Conservation (phyloP, 1,284 basidiomycete genomes). For the Puccinia hordei region DNA sequence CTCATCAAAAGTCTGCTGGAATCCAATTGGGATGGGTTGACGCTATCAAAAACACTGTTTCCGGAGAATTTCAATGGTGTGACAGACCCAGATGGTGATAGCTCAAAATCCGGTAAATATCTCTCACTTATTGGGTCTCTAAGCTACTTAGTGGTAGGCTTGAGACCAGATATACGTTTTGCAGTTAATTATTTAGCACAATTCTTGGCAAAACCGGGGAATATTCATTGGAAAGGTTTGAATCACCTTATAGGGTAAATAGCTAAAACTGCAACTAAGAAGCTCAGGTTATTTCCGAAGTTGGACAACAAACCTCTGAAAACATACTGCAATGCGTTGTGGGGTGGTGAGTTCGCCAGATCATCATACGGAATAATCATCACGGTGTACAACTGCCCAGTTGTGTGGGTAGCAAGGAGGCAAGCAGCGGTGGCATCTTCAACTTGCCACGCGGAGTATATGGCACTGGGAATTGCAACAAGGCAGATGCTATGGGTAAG, state of each 20-base stretch:
- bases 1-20: background rate
- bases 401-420: conserved; percentile 9
- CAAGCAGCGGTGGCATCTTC: background rate
- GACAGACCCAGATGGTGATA: no score
- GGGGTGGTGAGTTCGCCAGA: no score
- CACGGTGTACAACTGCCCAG: background rate
- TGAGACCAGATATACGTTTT: conserved; percentile 13
- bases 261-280: background rate
- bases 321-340: background rate
- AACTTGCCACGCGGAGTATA: no score
- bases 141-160: background rate
- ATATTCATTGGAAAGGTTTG: no score
- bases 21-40: background rate
- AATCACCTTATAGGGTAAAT: conserved; percentile 12
- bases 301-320: background rate
- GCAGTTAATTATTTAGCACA: conserved; percentile 7
- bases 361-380: background rate
- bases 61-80: conserved; percentile 1
- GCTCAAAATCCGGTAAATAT: background rate
- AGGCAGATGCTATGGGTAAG: no score
- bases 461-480: no score
- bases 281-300: background rate
- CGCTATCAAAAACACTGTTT: background rate
- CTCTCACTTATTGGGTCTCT: conserved; percentile 2
- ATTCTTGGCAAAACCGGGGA: background rate